Evolutionary conservation across 2,329 filamentous ascomycete species (phyloP).

Genomic region (Zopfia rhizophila): DNA sequence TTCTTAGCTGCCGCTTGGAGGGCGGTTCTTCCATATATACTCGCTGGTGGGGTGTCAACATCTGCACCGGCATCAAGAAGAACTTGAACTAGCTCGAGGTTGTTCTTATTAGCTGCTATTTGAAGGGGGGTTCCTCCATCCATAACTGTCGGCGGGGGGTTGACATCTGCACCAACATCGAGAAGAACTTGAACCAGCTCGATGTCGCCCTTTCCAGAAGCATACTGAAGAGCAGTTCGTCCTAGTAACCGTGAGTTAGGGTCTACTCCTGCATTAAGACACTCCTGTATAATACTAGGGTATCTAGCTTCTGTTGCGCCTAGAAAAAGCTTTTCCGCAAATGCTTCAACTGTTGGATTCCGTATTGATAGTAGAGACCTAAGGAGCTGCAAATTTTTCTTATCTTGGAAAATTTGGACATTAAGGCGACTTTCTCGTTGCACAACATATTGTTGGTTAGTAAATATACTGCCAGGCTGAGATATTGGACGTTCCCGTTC

Average conservation of each 20-base stretch:
- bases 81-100: background rate
- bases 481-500: slow-evolving; percentile 11
- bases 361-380: slow-evolving; percentile 10
- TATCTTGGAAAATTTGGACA: slow-evolving; percentile 9
- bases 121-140: slow-evolving; percentile 13
- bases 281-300: slow-evolving; percentile 9
- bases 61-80: slow-evolving; percentile 10
- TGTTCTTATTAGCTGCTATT: slow-evolving; percentile 3
- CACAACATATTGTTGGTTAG: slow-evolving; percentile 11
- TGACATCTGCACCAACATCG: slow-evolving; percentile 6
- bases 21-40: slow-evolving; percentile 1
- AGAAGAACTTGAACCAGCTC: slow-evolving; percentile 9
- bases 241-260: slow-evolving; percentile 12
- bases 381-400: slow-evolving; percentile 11
- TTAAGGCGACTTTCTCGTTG: slow-evolving; percentile 2
- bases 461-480: slow-evolving; percentile 12
- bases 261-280: slow-evolving; percentile 10
- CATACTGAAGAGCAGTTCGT: slow-evolving; percentile 3
- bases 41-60: slow-evolving; percentile 10
- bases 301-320: slow-evolving; percentile 7
- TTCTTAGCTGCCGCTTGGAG: slow-evolving; percentile 13
- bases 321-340: slow-evolving; percentile 16
- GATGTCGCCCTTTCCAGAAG: slow-evolving; percentile 1
- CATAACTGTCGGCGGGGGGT: slow-evolving; percentile 1
- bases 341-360: slow-evolving; percentile 13